A percentile compares a stretch with the other conserved stretches of the same genome.
Conservation (phyloP, 768 basidiomycete genomes). For the Rhizopogon rudus region DNA sequence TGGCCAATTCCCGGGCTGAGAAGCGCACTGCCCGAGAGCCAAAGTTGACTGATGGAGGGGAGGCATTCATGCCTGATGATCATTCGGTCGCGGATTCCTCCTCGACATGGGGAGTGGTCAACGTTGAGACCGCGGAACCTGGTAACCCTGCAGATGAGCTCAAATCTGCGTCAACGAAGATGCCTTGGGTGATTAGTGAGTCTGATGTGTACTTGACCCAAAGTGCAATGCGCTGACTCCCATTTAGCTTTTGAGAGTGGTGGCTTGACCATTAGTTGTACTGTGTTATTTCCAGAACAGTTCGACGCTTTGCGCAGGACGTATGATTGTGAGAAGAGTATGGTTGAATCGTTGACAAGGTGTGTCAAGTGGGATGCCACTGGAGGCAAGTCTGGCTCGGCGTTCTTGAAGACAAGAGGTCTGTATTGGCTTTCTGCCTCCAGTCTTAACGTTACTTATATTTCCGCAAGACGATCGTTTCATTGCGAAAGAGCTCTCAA, state of each 20-base stretch:
- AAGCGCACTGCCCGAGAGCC: slow-evolving; percentile 60
- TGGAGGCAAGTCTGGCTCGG: slow-evolving; percentile 96
- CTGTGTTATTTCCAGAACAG: slow-evolving; percentile 93
- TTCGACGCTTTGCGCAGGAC: slow-evolving; percentile 91
- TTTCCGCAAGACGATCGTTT: slow-evolving; percentile 81
- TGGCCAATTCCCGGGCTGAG: slow-evolving; percentile 71
- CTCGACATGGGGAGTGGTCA: slow-evolving; percentile 91
- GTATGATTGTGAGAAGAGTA: slow-evolving; percentile 91
- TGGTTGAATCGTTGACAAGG: slow-evolving; percentile 88
- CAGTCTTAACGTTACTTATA: neutral
- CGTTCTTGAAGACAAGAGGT: slow-evolving; percentile 95
- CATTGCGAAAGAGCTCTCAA: slow-evolving; percentile 94
- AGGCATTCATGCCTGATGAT: slow-evolving; percentile 93
- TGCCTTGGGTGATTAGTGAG: slow-evolving; percentile 80
- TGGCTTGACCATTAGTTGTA: slow-evolving; percentile 86
- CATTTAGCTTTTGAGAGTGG: slow-evolving; percentile 82
- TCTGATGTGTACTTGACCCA: neutral
- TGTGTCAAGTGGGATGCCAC: slow-evolving; percentile 96
- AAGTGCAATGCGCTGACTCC: neutral
- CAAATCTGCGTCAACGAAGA: slow-evolving; percentile 68
- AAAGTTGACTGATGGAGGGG: slow-evolving; percentile 59
- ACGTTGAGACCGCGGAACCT: slow-evolving; percentile 63
- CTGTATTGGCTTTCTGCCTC: slow-evolving; percentile 9
- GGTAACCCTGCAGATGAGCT: slow-evolving; percentile 75
- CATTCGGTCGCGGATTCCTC: slow-evolving; percentile 73